phyloP scores from a whole-genome alignment of 2,329 filamentous ascomycete genomes.

The Acarospora socialis region DNA sequence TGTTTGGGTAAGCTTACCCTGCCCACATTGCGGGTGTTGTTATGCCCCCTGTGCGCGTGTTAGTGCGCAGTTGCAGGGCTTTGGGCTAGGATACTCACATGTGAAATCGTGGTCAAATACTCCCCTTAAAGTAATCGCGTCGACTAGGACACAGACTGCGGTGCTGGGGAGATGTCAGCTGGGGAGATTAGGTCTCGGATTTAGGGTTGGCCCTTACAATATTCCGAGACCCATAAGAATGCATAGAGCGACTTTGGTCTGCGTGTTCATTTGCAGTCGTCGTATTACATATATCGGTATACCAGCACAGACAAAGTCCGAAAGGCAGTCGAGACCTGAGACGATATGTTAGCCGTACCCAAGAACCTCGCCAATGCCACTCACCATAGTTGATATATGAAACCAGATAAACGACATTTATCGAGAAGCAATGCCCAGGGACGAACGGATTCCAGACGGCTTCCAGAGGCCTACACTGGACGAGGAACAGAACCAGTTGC shows the following conservation, averaged over 20 bases:
- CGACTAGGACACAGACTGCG: slow-evolving; percentile 12
- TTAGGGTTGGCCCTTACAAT: slow-evolving; percentile 3
- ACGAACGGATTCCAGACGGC: slow-evolving; percentile 10
- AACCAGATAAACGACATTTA: slow-evolving; percentile 9
- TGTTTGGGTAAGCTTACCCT: slow-evolving; percentile 1
- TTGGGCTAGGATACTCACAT: neutral
- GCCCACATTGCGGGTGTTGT: slow-evolving; percentile 12
- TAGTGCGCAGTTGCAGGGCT: neutral
- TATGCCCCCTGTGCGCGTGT: slow-evolving; percentile 3
- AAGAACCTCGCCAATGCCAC: slow-evolving; percentile 4
- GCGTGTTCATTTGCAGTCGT: slow-evolving; percentile 10
- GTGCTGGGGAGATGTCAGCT: slow-evolving; percentile 6
- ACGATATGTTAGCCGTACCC: neutral
- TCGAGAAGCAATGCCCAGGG: slow-evolving; percentile 9
- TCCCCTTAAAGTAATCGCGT: slow-evolving; percentile 8
- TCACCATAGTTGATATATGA: no score
- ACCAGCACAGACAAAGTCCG: slow-evolving; percentile 11
- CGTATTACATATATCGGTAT: slow-evolving; percentile 12
- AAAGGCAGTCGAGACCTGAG: slow-evolving; percentile 10
- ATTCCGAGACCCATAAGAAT: slow-evolving; percentile 12
- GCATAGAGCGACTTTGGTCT: slow-evolving; percentile 11
- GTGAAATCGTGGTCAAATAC: slow-evolving; percentile 10
- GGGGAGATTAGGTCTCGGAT: neutral
- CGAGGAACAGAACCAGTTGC: slow-evolving; percentile 10
- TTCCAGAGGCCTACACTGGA: slow-evolving; percentile 12